Evolutionary conservation across 2,329 filamentous ascomycete species (phyloP).

Genomic region (Dothidotthia symphoricarpi): DNA sequence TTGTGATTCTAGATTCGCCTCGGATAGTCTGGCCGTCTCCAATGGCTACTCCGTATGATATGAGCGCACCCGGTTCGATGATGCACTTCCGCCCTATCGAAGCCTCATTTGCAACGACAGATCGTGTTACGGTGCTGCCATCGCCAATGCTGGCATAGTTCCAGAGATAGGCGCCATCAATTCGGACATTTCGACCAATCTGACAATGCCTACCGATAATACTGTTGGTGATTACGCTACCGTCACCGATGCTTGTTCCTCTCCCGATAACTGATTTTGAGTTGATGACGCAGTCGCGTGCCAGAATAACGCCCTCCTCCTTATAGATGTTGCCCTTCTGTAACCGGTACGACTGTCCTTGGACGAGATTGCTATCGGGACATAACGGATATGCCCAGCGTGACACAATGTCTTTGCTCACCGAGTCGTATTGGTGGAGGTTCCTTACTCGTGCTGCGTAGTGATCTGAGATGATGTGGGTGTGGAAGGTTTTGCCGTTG

Average conservation of each 20-base stretch:
- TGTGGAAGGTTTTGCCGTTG: slow-evolving; percentile 95
- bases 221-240: slow-evolving; percentile 68
- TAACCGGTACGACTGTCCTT: slow-evolving; percentile 72
- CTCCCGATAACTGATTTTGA: slow-evolving; percentile 73
- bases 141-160: slow-evolving; percentile 78
- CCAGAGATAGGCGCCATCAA: slow-evolving; percentile 84
- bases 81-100: slow-evolving; percentile 68
- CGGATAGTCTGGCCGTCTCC: slow-evolving; percentile 57
- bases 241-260: slow-evolving; percentile 71
- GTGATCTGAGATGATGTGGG: slow-evolving; percentile 76
- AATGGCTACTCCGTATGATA: slow-evolving; percentile 77
- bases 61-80: slow-evolving; percentile 69
- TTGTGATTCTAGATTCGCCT: slow-evolving; percentile 47
- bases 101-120: slow-evolving; percentile 73
- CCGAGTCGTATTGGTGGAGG: slow-evolving; percentile 83
- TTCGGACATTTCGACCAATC: slow-evolving; percentile 78
- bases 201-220: slow-evolving; percentile 81
- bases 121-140: slow-evolving; percentile 65
- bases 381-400: slow-evolving; percentile 87
- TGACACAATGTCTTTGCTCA: slow-evolving; percentile 81
- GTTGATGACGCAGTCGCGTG: slow-evolving; percentile 67
- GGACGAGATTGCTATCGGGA: slow-evolving; percentile 82
- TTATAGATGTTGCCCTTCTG: slow-evolving; percentile 70
- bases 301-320: slow-evolving; percentile 73
- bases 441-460: slow-evolving; percentile 87